Evolutionary conservation across 768 basidiomycete species (phyloP), one percentile per base, ranked within the genome.

Genomic region (Tephrocybe sp.): DNA sequence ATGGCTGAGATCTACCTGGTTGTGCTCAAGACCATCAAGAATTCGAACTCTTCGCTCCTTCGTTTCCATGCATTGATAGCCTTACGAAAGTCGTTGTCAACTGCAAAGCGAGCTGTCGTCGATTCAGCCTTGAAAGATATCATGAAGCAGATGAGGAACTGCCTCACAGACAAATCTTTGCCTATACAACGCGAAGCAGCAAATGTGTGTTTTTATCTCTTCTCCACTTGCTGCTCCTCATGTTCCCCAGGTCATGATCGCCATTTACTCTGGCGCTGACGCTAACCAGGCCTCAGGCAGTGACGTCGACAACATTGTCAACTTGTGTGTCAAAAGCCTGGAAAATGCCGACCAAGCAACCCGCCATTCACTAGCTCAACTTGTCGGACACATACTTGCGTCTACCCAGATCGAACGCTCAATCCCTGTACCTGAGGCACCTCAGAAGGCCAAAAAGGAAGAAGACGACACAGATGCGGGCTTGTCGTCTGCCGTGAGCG

Each of bases 331-430:
- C 32, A 89, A 85, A 63, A 82, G 82, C 38, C 71, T 97, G 21
- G 95, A 98, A n/a, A 64, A 68, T 1, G 80, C 89, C 9, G 95
- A 97, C 65, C 89, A 92, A 66, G 70, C 82, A 40, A 92, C 94
- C 3, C 80, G 93, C n/a, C 81, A 83, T 39, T 74, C 89, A 0
- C 81, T 93, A 36, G 80, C 92, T 5, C 83, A 82, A 47, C 80
- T 99, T 4, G 80, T 87, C 0, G 93, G 93, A 0, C 86, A 91
- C 58, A 67, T 98, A 26, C 82, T 99, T 2, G 82, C 92, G 0
- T 80, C 82, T 0, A 94, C 92, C 0, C 95, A 98, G 61, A 72
- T 82, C 3, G 84, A 86, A 51, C 74, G 85, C 22, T 66, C 72
- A 11, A 61, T 80, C 0, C 59, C 78, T 15, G 51, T 66, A 0